Percentiles rank a stretch among this genome's conserved stretches.
Evolutionary conservation across 306 rosid species (phyloP).

Genomic region (Astragalus glycyphyllos): DNA sequence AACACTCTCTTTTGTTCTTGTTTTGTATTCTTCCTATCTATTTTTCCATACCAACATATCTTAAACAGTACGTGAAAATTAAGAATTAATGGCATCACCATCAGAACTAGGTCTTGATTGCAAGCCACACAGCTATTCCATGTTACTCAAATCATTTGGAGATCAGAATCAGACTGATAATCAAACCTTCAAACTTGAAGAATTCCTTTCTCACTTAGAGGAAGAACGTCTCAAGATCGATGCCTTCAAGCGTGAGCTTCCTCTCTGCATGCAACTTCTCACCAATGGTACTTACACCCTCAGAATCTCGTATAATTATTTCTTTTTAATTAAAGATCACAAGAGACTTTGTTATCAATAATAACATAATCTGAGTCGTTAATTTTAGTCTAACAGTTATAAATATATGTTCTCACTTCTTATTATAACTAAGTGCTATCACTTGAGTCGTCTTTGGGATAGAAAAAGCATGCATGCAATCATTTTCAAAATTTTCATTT

Average conservation of each 20-base stretch:
- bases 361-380: too few relatives aligned
- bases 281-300: constrained; percentile 64
- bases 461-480: constrained; percentile 36
- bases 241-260: constrained; percentile 98
- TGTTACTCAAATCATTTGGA: constrained; percentile 80
- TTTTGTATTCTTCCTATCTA: constrained; percentile 64
- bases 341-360: too few relatives aligned
- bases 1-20: constrained; percentile 73
- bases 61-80: constrained; percentile 30
- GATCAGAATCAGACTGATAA: constrained; percentile 50
- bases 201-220: constrained; percentile 80
- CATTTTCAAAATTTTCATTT: too few relatives aligned
- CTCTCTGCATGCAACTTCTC: constrained; percentile 99
- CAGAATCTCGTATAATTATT: too few relatives aligned
- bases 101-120: constrained; percentile 82
- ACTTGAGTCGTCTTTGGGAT: too few relatives aligned
- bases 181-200: constrained; percentile 82
- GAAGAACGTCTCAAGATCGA: constrained; percentile 96
- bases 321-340: too few relatives aligned
- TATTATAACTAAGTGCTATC: too few relatives aligned
- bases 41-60: constrained; percentile 50
- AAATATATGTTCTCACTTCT: too few relatives aligned
- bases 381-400: too few relatives aligned
- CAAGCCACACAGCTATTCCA: constrained; percentile 84
- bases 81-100: constrained; percentile 71